These are phyloP conservation scores for Dactylonectria macrodidyma DNA, from an alignment of 2,329 filamentous ascomycete genomes.

Conservation along the genomic window DNA sequence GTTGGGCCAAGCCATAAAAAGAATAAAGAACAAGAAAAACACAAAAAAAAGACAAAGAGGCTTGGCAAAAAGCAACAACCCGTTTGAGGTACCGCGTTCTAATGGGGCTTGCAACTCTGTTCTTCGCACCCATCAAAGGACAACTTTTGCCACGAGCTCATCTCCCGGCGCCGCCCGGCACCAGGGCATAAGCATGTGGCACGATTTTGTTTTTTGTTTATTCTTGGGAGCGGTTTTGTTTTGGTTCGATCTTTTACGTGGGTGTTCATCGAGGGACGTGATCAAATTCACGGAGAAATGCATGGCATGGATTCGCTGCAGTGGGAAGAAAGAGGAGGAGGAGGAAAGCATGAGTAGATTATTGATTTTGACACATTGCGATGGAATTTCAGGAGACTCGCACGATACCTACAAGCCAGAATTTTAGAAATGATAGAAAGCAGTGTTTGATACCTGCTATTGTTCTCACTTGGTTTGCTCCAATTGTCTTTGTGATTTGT, in stretches of 20 bases:
- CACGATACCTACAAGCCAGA: slow-evolving; percentile 45
- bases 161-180: slow-evolving; percentile 27
- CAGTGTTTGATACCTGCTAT: slow-evolving; percentile 7
- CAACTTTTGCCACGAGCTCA: slow-evolving; percentile 7
- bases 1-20: slow-evolving; percentile 25
- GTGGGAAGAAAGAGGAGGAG: neutral
- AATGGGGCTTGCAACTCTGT: slow-evolving; percentile 45
- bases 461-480: neutral
- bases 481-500: neutral
- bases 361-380: slow-evolving; percentile 32
- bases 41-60: slow-evolving; percentile 23
- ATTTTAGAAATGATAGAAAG: slow-evolving; percentile 24
- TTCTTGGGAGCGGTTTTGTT: slow-evolving; percentile 27
- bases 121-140: slow-evolving; percentile 26
- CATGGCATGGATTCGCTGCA: slow-evolving; percentile 39
- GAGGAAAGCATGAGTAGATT: slow-evolving; percentile 28
- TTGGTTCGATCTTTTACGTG: slow-evolving; percentile 25
- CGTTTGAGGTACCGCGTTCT: slow-evolving; percentile 41
- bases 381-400: slow-evolving; percentile 32
- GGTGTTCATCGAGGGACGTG: slow-evolving; percentile 43
- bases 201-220: neutral
- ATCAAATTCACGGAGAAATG: slow-evolving; percentile 36
- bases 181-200: slow-evolving; percentile 25
- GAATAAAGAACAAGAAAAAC: slow-evolving; percentile 25
- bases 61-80: slow-evolving; percentile 40